phyloP scores from a whole-genome alignment of 2,329 filamentous ascomycete genomes.

The Colletotrichum sp. region DNA sequence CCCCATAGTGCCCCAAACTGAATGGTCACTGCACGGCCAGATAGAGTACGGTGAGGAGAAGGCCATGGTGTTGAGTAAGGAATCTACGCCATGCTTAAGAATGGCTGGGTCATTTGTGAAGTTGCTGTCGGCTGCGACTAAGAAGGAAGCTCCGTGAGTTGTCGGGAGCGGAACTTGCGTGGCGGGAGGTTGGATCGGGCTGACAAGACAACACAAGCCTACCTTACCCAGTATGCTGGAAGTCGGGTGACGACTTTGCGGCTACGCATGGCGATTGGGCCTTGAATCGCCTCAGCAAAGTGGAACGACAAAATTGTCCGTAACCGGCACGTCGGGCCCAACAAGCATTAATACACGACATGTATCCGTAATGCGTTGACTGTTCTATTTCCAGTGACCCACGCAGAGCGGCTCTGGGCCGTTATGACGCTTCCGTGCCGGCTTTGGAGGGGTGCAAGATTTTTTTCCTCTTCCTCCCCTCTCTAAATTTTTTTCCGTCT shows the following conservation, averaged over 20 bases:
- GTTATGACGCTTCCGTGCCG: not conserved
- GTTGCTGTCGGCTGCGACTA: constrained; percentile 1
- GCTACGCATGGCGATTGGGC: not conserved
- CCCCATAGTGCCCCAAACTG: not conserved
- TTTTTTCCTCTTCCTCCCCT: not conserved
- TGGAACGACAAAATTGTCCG: not conserved
- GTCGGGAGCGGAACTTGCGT: not conserved
- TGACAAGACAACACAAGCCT: not conserved
- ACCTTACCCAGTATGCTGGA: not conserved
- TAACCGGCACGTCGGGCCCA: not conserved
- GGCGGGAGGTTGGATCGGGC: not conserved
- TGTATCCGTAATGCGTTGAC: not conserved
- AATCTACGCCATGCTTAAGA: not conserved
- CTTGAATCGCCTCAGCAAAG: not conserved
- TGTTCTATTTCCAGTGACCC: not conserved
- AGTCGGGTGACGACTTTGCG: not conserved
- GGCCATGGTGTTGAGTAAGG: not conserved
- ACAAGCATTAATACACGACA: not conserved
- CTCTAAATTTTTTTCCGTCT: not conserved
- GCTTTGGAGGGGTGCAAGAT: not conserved
- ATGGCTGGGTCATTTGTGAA: not conserved
- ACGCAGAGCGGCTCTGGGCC: not conserved
- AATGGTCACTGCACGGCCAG: not conserved
- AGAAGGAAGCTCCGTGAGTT: constrained; percentile 8
- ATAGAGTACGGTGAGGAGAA: not conserved